Base-by-base conservation (phyloP, 805 yeast species). In the Cyberlindnera maritima region DNA sequence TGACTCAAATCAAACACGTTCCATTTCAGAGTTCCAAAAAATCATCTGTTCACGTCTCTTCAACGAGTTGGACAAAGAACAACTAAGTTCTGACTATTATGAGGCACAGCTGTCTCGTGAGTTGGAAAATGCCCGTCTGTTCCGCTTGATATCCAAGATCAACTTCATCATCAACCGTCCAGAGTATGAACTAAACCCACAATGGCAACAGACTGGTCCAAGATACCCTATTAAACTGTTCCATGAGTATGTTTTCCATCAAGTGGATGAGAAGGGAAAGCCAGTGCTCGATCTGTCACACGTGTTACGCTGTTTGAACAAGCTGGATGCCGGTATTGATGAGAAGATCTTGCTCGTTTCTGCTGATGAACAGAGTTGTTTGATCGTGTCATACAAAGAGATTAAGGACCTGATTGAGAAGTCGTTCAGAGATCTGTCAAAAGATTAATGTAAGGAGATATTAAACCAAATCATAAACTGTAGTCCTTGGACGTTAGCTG, bases 291-390 rank as follows among this genome's bases (percentile, higher is more conserved):
- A 94, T 65, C 71, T 94, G 56, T 83, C 90, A 1, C 89, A 89
- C 63, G 91, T 90, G 6, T 69, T 94, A 50, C 72, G 80, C 41
- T 79, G 85, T 57, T 70, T 94, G 59, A 92, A 92, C 67, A 94
- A 92, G 66, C 71, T 94, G 54, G 99, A 94, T 62, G 95, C 92
- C 6, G 98, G 97, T 1, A 76, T 85, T 29, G 90, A 88, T 43
- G 99, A 94, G 66, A 81, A 79, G 55, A 67, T 94, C 14, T 69
- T 91, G 62, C 74, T 94, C 43, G 88, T 89, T 1, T 83, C 94
- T 29, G 78, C 85, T 11, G 96, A 91, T 63, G 96, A 89, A 61
- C 83, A 82, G 70, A 84, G 80, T 38, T 90, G 97, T 63, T 70
- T 94, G 50, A 83, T 94, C 35, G 85, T 88, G 45, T 81, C 91